A percentile compares a stretch with the other conserved stretches of the same genome.
phyloP scores from a whole-genome alignment of 208 protist genomes.

The Acanthamoeba triangularis region DNA sequence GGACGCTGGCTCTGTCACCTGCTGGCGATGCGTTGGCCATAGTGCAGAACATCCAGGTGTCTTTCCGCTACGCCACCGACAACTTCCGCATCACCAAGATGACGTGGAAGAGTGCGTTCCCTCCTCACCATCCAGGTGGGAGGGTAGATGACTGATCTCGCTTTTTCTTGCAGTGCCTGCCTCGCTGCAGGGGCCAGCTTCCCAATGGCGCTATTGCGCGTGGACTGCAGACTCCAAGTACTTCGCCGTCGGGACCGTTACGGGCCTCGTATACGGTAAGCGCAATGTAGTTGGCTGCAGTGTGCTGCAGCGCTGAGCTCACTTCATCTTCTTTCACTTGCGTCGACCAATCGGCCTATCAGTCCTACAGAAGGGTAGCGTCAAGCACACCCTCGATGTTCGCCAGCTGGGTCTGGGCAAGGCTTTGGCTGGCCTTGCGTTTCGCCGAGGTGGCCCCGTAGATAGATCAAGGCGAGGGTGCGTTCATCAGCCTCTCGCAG shows the following conservation, averaged over 20 bases:
- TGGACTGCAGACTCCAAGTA: constrained; percentile 27
- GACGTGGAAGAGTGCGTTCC: constrained; percentile 5
- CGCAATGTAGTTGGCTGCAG: neutral
- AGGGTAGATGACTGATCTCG: neutral
- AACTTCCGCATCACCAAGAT: constrained; percentile 72
- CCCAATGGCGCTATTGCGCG: constrained; percentile 60
- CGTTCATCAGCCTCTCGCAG: neutral
- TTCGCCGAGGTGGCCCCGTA: neutral
- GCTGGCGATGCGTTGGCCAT: constrained; percentile 41
- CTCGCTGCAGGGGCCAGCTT: neutral
- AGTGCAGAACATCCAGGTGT: constrained; percentile 47
- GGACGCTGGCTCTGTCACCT: constrained; percentile 7
- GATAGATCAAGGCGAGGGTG: neutral
- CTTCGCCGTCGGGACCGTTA: constrained; percentile 34
- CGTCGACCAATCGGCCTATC: neutral
- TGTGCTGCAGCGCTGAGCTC: neutral
- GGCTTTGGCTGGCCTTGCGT: constrained; percentile 34
- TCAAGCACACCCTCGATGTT: constrained; percentile 10
- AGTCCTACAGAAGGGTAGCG: constrained; percentile 26
- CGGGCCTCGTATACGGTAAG: constrained; percentile 25
- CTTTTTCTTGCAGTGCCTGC: constrained; percentile 14
- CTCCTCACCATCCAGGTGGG: too few relatives aligned
- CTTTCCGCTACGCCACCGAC: constrained; percentile 68
- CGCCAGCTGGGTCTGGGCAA: constrained; percentile 6
- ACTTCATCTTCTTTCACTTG: neutral